phyloP scores from a whole-genome alignment of 345 rosid genomes.

The Heritiera fomes region DNA sequence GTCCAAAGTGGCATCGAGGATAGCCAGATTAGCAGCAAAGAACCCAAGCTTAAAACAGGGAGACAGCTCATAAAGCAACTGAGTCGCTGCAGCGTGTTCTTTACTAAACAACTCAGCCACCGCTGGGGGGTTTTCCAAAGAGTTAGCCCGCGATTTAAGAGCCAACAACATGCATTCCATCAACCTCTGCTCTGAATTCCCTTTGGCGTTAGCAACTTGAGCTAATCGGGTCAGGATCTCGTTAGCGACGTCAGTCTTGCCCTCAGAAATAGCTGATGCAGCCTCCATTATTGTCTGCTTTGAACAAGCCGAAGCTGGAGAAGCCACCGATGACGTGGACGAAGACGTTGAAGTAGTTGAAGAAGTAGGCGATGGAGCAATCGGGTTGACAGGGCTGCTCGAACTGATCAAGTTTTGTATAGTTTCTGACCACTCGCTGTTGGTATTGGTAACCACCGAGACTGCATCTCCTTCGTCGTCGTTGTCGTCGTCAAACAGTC shows the following conservation, averaged over 20 bases:
- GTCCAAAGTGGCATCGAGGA: conserved; percentile 60
- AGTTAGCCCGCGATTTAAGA: conserved; percentile 55
- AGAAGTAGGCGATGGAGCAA: conserved; percentile 62
- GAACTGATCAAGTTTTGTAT: conserved; percentile 55
- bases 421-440: conserved; percentile 83
- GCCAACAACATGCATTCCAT: conserved; percentile 61
- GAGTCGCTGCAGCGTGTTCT: conserved; percentile 63
- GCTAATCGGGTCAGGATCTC: conserved; percentile 68
- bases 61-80: conserved; percentile 62
- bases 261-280: conserved; percentile 74
- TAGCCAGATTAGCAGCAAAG: conserved; percentile 84
- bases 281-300: conserved; percentile 67
- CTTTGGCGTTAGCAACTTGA: conserved; percentile 48
- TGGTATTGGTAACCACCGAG: conserved; percentile 67
- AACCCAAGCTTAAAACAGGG: conserved; percentile 87
- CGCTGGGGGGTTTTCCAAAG: conserved; percentile 50
- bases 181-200: conserved; percentile 73
- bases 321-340: conserved; percentile 62
- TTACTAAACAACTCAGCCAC: conserved; percentile 55
- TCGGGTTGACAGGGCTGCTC: conserved; percentile 34
- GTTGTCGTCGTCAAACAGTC: conserved; percentile 68
- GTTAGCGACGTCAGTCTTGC: conserved; percentile 51
- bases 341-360: conserved; percentile 75
- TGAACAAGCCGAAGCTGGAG: conserved; percentile 49
- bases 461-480: conserved; percentile 65